Percentiles rank a stretch among this genome's conserved stretches.
Evolutionary conservation across 176 grass and related monocot genomes (phyloP).

Genomic region (Phragmites australis): DNA sequence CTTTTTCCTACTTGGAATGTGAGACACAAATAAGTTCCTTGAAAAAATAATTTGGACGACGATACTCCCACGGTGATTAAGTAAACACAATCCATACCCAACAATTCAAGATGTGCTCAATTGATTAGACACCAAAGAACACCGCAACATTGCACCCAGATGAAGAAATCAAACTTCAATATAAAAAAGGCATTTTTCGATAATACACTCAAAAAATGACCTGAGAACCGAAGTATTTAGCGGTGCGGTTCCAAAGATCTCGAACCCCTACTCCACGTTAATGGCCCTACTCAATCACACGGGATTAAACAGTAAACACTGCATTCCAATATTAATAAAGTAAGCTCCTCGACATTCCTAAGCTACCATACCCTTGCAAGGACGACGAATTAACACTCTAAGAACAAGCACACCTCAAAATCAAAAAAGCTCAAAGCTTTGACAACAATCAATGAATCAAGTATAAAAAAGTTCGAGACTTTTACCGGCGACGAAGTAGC

Average conservation of each 20-base stretch:
- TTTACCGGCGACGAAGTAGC: conserved; percentile 62
- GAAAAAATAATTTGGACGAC: not conserved
- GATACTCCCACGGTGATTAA: not conserved
- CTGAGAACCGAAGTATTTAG: not conserved
- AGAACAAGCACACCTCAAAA: not conserved
- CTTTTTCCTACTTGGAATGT: not conserved
- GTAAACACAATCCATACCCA: not conserved
- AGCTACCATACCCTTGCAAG: not conserved
- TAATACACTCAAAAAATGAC: not conserved
- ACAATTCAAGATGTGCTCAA: not conserved
- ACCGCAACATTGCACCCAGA: not conserved
- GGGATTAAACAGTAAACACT: not conserved
- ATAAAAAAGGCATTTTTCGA: not conserved
- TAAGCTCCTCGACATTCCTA: not conserved
- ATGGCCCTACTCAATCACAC: too few relatives aligned
- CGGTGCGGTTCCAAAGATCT: not conserved
- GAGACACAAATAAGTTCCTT: not conserved
- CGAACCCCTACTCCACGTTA: not conserved
- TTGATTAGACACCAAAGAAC: not conserved
- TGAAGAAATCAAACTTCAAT: not conserved
- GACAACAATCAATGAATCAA: too few relatives aligned
- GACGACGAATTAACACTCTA: not conserved
- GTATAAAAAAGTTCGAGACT: not conserved
- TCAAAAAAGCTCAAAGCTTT: not conserved
- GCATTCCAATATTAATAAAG: not conserved